Conservation (phyloP, 768 basidiomycete species). For the Amanita exitialis region DNA sequence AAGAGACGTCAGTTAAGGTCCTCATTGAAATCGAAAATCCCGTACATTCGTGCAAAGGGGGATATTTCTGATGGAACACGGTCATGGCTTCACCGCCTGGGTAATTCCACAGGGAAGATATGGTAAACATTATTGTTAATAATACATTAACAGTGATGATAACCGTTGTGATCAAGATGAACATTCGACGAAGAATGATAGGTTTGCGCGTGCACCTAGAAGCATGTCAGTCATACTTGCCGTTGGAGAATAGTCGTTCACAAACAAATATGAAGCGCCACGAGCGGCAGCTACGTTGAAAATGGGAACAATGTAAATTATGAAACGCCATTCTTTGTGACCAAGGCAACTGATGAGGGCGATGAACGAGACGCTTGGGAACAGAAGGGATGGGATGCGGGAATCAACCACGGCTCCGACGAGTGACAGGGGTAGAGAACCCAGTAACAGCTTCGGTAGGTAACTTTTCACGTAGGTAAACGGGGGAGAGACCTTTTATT, state of each 20-base stretch:
- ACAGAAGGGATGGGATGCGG: slow-evolving; percentile 38
- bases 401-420: slow-evolving; percentile 40
- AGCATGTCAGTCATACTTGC: not conserved
- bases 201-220: slow-evolving; percentile 28
- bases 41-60: slow-evolving; percentile 1
- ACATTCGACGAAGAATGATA: slow-evolving; percentile 31
- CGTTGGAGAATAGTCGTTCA: not conserved
- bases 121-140: slow-evolving; percentile 41
- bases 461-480: slow-evolving; percentile 53
- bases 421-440: slow-evolving; percentile 48
- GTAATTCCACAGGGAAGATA: slow-evolving; percentile 69
- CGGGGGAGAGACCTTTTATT: slow-evolving; percentile 54
- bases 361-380: slow-evolving; percentile 45
- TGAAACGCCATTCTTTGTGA: slow-evolving; percentile 98
- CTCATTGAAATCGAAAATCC: not conserved
- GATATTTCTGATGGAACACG: slow-evolving; percentile 45
- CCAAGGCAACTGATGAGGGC: slow-evolving; percentile 61
- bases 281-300: slow-evolving; percentile 75
- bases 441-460: slow-evolving; percentile 73
- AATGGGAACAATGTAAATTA: slow-evolving; percentile 77
- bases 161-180: slow-evolving; percentile 32
- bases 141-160: slow-evolving; percentile 44
- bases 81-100: slow-evolving; percentile 76
- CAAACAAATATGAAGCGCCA: slow-evolving; percentile 57
- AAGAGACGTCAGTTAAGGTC: not conserved